Base-by-base conservation (phyloP, 495 filamentous ascomycete species). In the Recurvomyces mirabilis region DNA sequence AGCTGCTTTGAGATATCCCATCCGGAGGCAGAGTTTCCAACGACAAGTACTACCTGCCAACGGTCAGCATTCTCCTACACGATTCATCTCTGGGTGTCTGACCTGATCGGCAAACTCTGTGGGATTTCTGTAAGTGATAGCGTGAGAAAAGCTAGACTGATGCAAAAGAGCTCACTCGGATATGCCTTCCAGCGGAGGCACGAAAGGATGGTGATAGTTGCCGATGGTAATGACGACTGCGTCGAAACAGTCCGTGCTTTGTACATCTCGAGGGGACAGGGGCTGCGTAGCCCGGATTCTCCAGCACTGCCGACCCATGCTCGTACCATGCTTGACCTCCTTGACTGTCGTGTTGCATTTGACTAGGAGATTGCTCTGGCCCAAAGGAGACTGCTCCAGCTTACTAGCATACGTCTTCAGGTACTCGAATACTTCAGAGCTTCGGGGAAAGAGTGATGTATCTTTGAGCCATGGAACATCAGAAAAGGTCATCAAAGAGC, bases 401-500 rank as follows among this genome's bases (percentile, higher is more conserved):
- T 77, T 75, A 36, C 70, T 55, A 21, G 79, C 75, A 60, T 94
- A 94, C 31, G 69, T 56, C 11, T 81, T 61, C 3, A 95, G 61
- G 57, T 95, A 95, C 30, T 72, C 55, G 40, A 74, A 71, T 12
- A 94, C 81, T 7, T 64, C 62, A 35, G 70, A 52, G 46, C 83
- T 73, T 10, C 65, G 66, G 0, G 88, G 87, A 52, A 91, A 89
- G 12, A 93, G 67, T 49, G 80, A 75, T 13, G 64, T 46, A 3
- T 77, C 70, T 3, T 61, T 21, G 0, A 76, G 71, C 39, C 88
- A 87, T n/a, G 64, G 47, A 9, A 73, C 64, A 40, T 89, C 84
- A 9, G 83, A 79, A 56, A 75, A 89, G 3, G 66, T 57, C 88
- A 95, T 94, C n/a, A 43, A 94, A 1, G 66, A 64, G 41, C 86